Evolutionary conservation across 1,284 basidiomycete species (phyloP).

Genomic region (Boletus sp.): DNA sequence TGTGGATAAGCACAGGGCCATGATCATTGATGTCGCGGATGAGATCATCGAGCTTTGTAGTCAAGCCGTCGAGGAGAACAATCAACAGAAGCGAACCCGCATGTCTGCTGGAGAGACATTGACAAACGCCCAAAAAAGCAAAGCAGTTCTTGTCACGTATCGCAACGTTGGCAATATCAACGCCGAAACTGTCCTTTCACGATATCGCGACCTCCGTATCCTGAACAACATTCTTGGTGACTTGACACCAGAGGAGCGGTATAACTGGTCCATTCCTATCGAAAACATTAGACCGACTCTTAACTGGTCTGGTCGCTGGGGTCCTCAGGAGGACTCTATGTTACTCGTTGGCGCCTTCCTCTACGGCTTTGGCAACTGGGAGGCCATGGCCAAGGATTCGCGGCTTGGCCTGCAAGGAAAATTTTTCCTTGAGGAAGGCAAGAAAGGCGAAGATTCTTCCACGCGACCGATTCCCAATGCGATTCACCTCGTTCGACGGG

Average conservation of each 20-base stretch:
- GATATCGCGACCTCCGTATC: conserved; percentile 87
- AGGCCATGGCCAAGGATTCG: conserved; percentile 87
- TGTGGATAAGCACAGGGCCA: conserved; percentile 89
- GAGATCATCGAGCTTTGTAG: conserved; percentile 88
- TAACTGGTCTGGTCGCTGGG: conserved; percentile 97
- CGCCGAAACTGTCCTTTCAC: conserved; percentile 92
- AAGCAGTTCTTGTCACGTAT: conserved; percentile 91
- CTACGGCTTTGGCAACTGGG: conserved; percentile 98
- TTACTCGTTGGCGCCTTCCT: conserved; percentile 90
- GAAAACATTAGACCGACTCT: conserved; percentile 91
- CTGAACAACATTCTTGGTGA: conserved; percentile 79
- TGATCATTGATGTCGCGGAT: conserved; percentile 89
- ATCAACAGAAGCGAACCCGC: conserved; percentile 72
- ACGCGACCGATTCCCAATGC: conserved; percentile 89
- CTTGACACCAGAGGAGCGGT: conserved; percentile 57
- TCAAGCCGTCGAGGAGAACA: conserved; percentile 81
- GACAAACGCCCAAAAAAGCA: conserved; percentile 86
- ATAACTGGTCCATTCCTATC: conserved; percentile 83
- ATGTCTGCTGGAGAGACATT: conserved; percentile 81
- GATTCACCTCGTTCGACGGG: conserved; percentile 94
- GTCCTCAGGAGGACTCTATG: conserved; percentile 89
- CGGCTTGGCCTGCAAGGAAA: conserved; percentile 84
- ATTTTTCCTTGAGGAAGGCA: conserved; percentile 97
- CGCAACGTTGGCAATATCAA: conserved; percentile 92
- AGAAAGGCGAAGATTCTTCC: conserved; percentile 80